A percentile compares a stretch with the other conserved stretches of the same genome.
These are phyloP conservation scores for Hemisphaericaspora subhashii DNA, from an alignment of 1,139 yeast species.

Conservation along the genomic window DNA sequence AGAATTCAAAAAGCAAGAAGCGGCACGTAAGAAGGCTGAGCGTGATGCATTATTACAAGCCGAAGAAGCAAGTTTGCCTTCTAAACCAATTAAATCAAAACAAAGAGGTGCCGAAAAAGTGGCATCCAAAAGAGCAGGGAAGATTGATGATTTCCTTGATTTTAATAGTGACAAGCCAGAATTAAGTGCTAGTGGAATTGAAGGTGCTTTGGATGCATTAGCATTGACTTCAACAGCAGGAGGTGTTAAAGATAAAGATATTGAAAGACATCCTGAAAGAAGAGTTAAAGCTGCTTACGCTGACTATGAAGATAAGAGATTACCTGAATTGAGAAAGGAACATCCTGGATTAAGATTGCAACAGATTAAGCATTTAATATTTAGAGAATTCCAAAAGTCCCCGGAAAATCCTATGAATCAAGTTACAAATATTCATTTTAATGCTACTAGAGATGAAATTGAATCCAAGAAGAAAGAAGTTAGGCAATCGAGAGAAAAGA, in stretches of 20 bases:
- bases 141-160: constrained; percentile 63
- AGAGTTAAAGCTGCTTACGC: constrained; percentile 80
- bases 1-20: constrained; percentile 60
- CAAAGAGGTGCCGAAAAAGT: constrained; percentile 73
- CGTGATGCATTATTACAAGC: constrained; percentile 58
- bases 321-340: constrained; percentile 74
- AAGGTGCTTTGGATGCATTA: constrained; percentile 76
- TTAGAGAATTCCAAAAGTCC: constrained; percentile 80
- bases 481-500: constrained; percentile 47
- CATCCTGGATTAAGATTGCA: constrained; percentile 79
- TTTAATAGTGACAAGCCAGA: constrained; percentile 50
- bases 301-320: constrained; percentile 69
- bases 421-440: constrained; percentile 59
- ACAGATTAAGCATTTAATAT: constrained; percentile 71
- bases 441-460: constrained; percentile 63
- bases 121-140: constrained; percentile 62
- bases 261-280: constrained; percentile 88
- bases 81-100: constrained; percentile 54
- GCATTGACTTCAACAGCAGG: constrained; percentile 58
- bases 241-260: constrained; percentile 58
- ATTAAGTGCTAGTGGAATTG: constrained; percentile 73
- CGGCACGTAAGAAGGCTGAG: constrained; percentile 63
- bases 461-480: constrained; percentile 49
- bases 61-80: constrained; percentile 63
- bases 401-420: constrained; percentile 87